Evolutionary conservation across 805 yeast species (phyloP).

Genomic region (Lipomyces mesembrius): DNA sequence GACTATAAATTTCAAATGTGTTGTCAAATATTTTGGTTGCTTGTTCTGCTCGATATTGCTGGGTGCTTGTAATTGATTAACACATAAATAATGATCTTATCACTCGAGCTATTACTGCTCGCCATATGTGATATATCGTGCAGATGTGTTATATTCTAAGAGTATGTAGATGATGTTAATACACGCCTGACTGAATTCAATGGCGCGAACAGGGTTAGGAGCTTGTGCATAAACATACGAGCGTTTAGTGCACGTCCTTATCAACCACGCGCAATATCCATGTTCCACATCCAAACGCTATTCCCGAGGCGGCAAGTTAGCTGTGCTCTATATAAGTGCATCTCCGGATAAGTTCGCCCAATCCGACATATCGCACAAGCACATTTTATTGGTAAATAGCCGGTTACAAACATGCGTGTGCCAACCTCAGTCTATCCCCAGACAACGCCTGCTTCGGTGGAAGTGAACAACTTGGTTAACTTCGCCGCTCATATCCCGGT

Average conservation of each 20-base stretch:
- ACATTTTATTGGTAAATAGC: not conserved
- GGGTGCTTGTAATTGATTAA: no score
- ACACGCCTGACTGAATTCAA: no score
- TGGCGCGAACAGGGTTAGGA: not conserved
- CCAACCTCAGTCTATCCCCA: not conserved
- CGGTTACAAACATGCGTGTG: not conserved
- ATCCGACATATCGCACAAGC: not conserved
- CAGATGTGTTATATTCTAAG: no score
- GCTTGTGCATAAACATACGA: not conserved
- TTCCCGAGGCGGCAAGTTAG: not conserved
- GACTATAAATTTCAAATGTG: no score
- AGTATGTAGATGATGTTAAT: no score
- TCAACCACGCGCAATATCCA: not conserved
- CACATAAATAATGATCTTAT: no score
- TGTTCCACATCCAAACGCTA: not conserved
- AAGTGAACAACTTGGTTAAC: constrained; percentile 6
- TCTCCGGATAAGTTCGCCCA: not conserved
- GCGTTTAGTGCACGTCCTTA: not conserved
- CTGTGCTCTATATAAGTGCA: not conserved
- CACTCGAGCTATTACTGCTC: no score
- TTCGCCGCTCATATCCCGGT: constrained; percentile 1
- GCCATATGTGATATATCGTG: no score
- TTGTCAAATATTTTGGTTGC: no score
- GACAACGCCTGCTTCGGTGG: not conserved
- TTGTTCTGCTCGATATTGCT: no score